Conservation (phyloP, 345 rosid species). For the Eucalyptus cloeziana region DNA sequence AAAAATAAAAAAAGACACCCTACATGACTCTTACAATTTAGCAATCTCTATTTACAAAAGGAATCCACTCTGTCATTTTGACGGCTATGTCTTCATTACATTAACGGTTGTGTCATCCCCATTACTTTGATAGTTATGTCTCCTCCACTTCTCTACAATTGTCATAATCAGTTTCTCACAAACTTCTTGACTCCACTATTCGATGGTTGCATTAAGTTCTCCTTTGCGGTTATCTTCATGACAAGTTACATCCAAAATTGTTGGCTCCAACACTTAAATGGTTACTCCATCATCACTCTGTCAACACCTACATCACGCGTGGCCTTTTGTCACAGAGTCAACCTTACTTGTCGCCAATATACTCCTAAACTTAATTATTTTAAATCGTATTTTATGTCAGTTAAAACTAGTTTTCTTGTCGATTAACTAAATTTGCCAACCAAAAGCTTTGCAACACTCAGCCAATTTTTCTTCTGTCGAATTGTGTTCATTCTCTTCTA, state of each 20-base stretch:
- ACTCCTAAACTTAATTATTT: neutral
- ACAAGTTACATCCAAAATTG: neutral
- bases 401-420: neutral
- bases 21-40: no score
- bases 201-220: neutral
- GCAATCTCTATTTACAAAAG: no score
- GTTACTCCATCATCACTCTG: neutral
- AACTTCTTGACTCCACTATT: neutral
- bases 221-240: neutral
- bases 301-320: neutral
- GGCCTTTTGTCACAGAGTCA: neutral
- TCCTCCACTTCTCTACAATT: neutral
- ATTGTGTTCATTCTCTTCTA: neutral
- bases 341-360: neutral
- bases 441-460: neutral
- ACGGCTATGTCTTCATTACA: neutral
- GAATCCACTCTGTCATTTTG: neutral
- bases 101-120: neutral
- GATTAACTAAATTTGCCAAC: neutral
- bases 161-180: neutral
- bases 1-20: no score
- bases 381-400: neutral
- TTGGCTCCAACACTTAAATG: neutral
- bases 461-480: no score
- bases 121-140: neutral